A percentile compares a stretch with the other conserved stretches of the same genome.
These are phyloP conservation scores for Grosmannia clavigera DNA, from an alignment of 2,329 filamentous ascomycete species.

Conservation along the genomic window DNA sequence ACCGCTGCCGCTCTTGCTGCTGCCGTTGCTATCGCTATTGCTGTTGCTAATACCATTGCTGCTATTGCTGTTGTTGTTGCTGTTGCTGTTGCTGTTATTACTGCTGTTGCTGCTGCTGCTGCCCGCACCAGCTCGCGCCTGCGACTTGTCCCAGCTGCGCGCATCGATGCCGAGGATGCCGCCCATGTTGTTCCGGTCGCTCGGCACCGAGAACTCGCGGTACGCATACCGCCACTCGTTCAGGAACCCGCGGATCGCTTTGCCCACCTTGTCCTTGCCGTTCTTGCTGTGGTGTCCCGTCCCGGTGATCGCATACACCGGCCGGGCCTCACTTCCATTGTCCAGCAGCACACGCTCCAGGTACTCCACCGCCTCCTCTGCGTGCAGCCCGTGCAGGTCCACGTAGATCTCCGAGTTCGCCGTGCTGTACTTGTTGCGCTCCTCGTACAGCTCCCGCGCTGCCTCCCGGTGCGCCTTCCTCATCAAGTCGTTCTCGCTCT, in stretches of 20 bases:
- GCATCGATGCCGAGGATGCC: slow-evolving; percentile 62
- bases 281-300: slow-evolving; percentile 98
- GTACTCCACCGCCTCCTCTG: slow-evolving; percentile 92
- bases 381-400: slow-evolving; percentile 95
- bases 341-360: slow-evolving; percentile 78
- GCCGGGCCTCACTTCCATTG: slow-evolving; percentile 58
- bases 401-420: slow-evolving; percentile 66
- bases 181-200: slow-evolving; percentile 73
- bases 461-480: slow-evolving; percentile 92
- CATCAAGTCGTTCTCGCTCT: slow-evolving; percentile 96
- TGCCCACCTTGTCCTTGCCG: slow-evolving; percentile 96
- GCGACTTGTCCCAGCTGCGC: slow-evolving; percentile 52
- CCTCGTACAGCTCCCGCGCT: slow-evolving; percentile 81
- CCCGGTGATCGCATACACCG: slow-evolving; percentile 91
- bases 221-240: slow-evolving; percentile 95
- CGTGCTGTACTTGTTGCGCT: slow-evolving; percentile 64
- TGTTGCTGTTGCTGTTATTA: background rate
- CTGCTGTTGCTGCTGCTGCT: slow-evolving; percentile 18
- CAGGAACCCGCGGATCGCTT: slow-evolving; percentile 78
- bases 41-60: background rate
- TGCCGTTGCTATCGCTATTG: no score
- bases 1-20: background rate
- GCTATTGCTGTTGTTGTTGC: background rate
- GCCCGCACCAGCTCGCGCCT: slow-evolving; percentile 23
- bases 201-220: slow-evolving; percentile 89